Evolutionary conservation across 306 rosid species (phyloP), one percentile per base, ranked within the genome.

Genomic region (Gleditsia sinensis): DNA sequence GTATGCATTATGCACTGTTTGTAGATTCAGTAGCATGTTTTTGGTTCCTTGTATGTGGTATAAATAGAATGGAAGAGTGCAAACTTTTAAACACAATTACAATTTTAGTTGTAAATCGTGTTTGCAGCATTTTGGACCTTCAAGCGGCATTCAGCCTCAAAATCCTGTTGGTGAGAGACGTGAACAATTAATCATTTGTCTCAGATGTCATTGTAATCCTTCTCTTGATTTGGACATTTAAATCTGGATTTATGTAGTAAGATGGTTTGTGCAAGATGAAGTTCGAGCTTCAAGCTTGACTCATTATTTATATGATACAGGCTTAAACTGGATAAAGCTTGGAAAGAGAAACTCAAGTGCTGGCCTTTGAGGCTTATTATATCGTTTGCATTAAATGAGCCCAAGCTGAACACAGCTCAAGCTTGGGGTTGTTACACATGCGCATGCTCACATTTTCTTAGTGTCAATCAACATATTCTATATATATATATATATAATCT

Each of bases 101-200:
- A 66, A 79, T 71, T 83, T 71, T 74, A 79, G 84, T 79, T 75
- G 83, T 83, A 79, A 71, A 83, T 79, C 75, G 87, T 83, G 73
- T 79, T 79, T 83, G 87, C 84, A 80, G 84, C 72, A 79, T 79
- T 55, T 76, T 72, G 78, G 82, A 83, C 46, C 87, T 83, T 79
- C 82, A 83, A 79, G 87, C 77, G 60, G 70, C 84, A 76, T 80
- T 80, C 82, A 76, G 84, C 77, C 84, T 80, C 87, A 61, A 80
- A 80, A 72, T 72, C 53, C 66, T 67, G 67, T 77, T 76, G 87
- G 84, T 83, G 79, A 80, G 87, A 72, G 65, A 58, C 30, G 36
- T 45, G 60, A 75, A 67, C 82, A 54, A 71, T 76, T 67, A 76
- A 80, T 72, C 75, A 57, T 71, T 73, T 71, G 62, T 54, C 69